Evolutionary conservation across 768 basidiomycete genomes (phyloP), one percentile per base, ranked within the genome.

Genomic region (Cyathus striatus): DNA sequence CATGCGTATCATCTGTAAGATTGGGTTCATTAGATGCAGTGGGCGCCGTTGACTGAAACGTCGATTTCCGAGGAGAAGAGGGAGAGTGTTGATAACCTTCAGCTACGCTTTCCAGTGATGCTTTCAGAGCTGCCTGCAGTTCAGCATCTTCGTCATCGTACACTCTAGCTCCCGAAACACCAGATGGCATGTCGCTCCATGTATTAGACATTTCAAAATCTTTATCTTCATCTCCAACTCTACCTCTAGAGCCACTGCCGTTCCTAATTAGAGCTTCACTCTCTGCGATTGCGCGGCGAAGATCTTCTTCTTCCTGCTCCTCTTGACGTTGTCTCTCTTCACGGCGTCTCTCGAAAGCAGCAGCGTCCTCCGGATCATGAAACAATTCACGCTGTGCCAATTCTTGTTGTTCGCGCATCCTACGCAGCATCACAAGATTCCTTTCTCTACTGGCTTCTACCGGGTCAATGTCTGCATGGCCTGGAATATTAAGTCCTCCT

Each of bases 61-160:
- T 41, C 23, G 50, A 48, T 17, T 27, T 37, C 22, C 38, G 49
- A 22, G 40, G 32, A 42, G 47, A 42, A 22, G 48, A 36, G 21
- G 62, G 58, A 24, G 70, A 69, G 4, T 69, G 52, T 21, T 60
- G 50, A 62, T 71, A 82, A 23, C 71, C 83, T 30, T 63, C 61
- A 1, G 86, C 81, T 17, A 80, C 58, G 32, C 67, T 66, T 56
- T 86, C 84, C 48, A 94, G 66, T 26, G 90, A 92, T 2, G 90
- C 92, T 56, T 70, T 81, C 38, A 95, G 68, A 4, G 92, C 92
- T 9, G 90, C 91, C 62, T 94, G 92, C 36, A 95, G 64, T 52
- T 88, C 84, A 18, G 77, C 79, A 52, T 95, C 91, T 40, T 93
- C 91, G 49, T 94, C 91, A 48, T 93, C 91, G 50, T 88, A 82